Evolutionary conservation across 1,284 basidiomycete genomes (phyloP).

Genomic region (Naganishia sp.): DNA sequence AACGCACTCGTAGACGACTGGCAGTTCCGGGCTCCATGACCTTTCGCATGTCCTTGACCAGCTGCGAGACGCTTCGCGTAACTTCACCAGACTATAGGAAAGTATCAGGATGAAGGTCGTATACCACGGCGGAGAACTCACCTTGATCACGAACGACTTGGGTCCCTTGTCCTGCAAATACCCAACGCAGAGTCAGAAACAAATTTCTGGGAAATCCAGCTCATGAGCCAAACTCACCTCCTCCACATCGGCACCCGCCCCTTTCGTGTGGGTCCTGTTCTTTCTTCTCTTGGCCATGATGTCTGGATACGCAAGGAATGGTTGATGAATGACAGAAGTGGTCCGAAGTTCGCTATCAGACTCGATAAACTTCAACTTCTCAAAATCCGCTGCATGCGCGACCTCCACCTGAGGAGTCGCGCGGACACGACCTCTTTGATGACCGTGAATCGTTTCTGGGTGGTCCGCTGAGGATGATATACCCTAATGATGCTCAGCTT

Average conservation of each 20-base stretch:
- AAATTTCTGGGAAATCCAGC: background rate
- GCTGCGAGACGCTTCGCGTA: constrained; percentile 78
- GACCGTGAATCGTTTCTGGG: no score
- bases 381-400: constrained; percentile 2
- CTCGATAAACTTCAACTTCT: constrained; percentile 5
- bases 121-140: constrained; percentile 35
- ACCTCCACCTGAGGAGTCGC: background rate
- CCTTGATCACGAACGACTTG: constrained; percentile 78
- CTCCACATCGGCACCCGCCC: constrained; percentile 47
- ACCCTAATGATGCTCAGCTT: background rate
- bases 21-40: constrained; percentile 99
- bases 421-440: background rate
- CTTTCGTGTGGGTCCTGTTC: constrained; percentile 82
- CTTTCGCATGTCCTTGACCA: constrained; percentile 88
- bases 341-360: background rate
- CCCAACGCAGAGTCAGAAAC: constrained; percentile 1
- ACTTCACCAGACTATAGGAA: constrained; percentile 72
- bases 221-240: constrained; percentile 37
- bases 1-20: constrained; percentile 73
- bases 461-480: no score
- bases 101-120: constrained; percentile 3
- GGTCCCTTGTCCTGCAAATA: constrained; percentile 51
- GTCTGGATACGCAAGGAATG: background rate
- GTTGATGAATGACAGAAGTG: background rate
- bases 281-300: constrained; percentile 75